Conservation (phyloP, 768 basidiomycete species). For the Trametopsis cervina region DNA sequence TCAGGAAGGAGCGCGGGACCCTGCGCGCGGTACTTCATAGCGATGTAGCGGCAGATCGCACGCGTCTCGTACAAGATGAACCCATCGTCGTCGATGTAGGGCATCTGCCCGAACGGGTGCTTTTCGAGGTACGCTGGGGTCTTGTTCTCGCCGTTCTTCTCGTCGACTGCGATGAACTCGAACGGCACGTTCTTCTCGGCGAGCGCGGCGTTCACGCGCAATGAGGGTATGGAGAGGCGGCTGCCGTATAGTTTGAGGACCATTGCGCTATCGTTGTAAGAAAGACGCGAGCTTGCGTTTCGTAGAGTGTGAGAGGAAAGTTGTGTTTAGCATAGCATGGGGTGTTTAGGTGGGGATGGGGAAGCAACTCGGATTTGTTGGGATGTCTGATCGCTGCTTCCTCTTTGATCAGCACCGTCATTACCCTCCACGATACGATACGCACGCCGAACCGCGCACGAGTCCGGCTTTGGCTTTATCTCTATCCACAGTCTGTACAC, state of each 20-base stretch:
- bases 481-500: not conserved
- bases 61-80: slow-evolving; percentile 57
- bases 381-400: no score
- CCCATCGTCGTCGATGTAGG: slow-evolving; percentile 49
- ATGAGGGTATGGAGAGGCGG: not conserved
- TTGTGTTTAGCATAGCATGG: no score
- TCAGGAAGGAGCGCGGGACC: slow-evolving; percentile 45
- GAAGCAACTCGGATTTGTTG: no score
- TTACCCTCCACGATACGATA: no score
- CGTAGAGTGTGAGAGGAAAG: no score
- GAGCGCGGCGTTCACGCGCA: not conserved
- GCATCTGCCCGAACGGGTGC: slow-evolving; percentile 64
- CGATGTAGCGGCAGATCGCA: slow-evolving; percentile 55
- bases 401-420: no score
- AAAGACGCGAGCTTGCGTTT: no score
- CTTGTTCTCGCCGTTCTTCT: slow-evolving; percentile 41
- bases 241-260: slow-evolving; percentile 1
- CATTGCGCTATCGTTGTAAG: no score
- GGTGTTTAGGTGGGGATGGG: no score
- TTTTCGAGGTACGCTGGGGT: slow-evolving; percentile 31
- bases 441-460: no score
- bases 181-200: slow-evolving; percentile 50
- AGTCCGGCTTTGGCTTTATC: no score
- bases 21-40: slow-evolving; percentile 40
- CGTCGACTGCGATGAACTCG: slow-evolving; percentile 38